Evolutionary conservation across 345 rosid species (phyloP), one percentile per base, ranked within the genome.

Genomic region (Combretum micranthum): DNA sequence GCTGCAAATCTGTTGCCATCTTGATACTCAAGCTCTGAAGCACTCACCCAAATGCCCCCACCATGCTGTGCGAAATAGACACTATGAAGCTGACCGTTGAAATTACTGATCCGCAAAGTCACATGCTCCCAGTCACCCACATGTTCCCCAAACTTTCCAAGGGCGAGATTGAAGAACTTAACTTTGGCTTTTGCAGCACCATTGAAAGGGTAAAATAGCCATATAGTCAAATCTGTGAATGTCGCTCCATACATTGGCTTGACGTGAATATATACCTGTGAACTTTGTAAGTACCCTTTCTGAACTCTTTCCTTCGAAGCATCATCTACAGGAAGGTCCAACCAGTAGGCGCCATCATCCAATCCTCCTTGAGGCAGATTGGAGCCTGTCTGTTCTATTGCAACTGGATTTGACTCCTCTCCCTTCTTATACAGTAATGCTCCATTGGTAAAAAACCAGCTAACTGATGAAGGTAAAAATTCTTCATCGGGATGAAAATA

Each of bases 121-220:
- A 66, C 55, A 45, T 66, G 70, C 55, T 66, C 70, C 70, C 70
- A 66, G 60, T 66, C 70, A 21, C 70, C 70, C 18, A 66, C 70
- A 16, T 66, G 70, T 32, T 66, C 32, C 7, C 70, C 70, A n/a
- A 66, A 16, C 15, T 1, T 39, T 42, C 70, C 70, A 15, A 66
- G 45, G 0, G 26, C 0, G 20, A 59, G 19, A 20, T 53, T 49
- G 53, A 66, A 13, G 25, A 66, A 47, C 64, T 59, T 54, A 15
- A 66, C 59, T 49, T 53, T 66, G 17, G 70, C 70, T 48, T 44
- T 47, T 42, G 70, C 64, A 22, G 70, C 26, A 15, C 70, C 70
- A 47, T 66, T 66, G 60, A 66, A 66, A 32, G 70, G 70, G 55
- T 66, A 66, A 59, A 59, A 66, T 11, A 66, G 46, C 70, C 70